These are phyloP conservation scores for Parasitella parasitica DNA, from an alignment of 371 early-diverging fungal genomes.

Conservation along the genomic window DNA sequence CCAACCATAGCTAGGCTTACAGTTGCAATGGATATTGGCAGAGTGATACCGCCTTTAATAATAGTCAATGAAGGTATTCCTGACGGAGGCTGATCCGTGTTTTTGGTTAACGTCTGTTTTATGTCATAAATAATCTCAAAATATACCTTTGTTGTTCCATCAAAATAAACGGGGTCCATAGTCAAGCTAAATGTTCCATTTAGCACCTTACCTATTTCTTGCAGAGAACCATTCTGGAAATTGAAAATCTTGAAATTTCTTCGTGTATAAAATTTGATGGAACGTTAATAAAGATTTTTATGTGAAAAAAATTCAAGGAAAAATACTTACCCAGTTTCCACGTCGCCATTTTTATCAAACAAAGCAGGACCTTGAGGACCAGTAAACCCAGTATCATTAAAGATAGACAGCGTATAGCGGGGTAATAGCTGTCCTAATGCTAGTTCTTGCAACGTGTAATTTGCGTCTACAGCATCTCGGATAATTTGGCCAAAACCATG, in stretches of 20 bases:
- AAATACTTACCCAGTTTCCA: conserved; percentile 34
- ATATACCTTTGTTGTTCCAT: conserved; percentile 39
- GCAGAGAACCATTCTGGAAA: conserved; percentile 36
- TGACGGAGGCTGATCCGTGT: conserved; percentile 40
- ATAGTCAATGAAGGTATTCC: conserved; percentile 20
- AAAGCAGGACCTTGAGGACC: conserved; percentile 59
- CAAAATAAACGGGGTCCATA: conserved; percentile 45
- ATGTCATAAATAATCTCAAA: neutral
- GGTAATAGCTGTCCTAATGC: conserved; percentile 24
- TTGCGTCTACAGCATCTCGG: conserved; percentile 19
- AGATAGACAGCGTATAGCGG: conserved; percentile 2
- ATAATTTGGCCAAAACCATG: conserved; percentile 43
- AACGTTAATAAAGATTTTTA: too few relatives aligned
- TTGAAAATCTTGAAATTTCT: conserved; percentile 54
- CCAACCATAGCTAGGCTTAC: neutral
- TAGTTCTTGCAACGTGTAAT: conserved; percentile 17
- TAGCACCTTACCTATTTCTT: conserved; percentile 23
- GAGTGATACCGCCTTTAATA: neutral
- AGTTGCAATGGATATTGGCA: neutral
- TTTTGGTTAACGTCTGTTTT: too few relatives aligned
- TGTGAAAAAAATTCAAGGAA: too few relatives aligned
- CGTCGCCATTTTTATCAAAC: conserved; percentile 56
- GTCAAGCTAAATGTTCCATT: conserved; percentile 39
- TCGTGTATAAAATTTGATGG: too few relatives aligned
- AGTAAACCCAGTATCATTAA: conserved; percentile 36